phyloP scores from a whole-genome alignment of 768 basidiomycete genomes.

The Omphalotus guepiniiformis region DNA sequence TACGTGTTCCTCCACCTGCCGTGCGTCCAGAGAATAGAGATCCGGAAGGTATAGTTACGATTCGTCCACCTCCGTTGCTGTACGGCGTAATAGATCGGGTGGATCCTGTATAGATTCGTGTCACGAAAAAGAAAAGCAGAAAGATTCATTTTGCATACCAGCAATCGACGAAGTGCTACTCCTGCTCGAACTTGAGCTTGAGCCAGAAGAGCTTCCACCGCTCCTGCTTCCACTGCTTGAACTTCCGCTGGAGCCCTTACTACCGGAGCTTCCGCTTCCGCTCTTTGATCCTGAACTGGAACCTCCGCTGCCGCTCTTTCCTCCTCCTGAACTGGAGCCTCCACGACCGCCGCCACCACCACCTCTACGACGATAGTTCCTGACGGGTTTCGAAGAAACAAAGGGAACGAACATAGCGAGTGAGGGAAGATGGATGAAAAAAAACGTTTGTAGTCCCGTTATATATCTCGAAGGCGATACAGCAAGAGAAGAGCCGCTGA shows the following conservation, averaged over 20 bases:
- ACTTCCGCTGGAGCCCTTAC: not conserved
- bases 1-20: slow-evolving; percentile 42
- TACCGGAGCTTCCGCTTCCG: not conserved
- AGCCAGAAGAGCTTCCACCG: too few relatives aligned
- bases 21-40: slow-evolving; percentile 35
- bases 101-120: not conserved
- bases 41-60: slow-evolving; percentile 30
- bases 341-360: not conserved
- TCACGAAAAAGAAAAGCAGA: not conserved
- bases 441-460: too few relatives aligned
- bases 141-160: not conserved
- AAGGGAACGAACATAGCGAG: not conserved
- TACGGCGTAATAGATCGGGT: slow-evolving; percentile 1
- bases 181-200: not conserved
- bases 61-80: slow-evolving; percentile 20
- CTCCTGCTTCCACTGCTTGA: not conserved
- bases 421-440: too few relatives aligned
- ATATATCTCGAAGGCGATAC: too few relatives aligned
- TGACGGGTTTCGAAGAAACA: not conserved
- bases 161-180: not conserved
- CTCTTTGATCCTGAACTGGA: not conserved
- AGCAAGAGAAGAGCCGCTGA: too few relatives aligned
- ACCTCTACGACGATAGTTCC: not conserved
- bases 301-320: not conserved
- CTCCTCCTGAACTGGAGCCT: not conserved